Conservation (phyloP, 495 filamentous ascomycete species). For the Aspergillus leporis region DNA sequence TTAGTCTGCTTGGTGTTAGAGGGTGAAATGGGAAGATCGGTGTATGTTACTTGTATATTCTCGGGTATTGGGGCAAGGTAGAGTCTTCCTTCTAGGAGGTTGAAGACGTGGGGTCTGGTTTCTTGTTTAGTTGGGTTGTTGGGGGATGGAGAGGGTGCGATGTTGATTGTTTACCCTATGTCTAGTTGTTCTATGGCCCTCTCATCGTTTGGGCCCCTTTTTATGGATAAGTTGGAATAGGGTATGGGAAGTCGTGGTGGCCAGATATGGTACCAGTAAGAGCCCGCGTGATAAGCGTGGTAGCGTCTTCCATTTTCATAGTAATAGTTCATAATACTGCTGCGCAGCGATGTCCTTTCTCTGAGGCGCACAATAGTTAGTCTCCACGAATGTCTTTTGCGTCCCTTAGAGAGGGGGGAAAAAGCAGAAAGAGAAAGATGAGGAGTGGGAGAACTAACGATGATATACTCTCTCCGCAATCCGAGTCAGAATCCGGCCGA, state of each 20-base stretch:
- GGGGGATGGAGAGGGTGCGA: not conserved
- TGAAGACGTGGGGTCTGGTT: constrained; percentile 13
- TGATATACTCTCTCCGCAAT: not conserved
- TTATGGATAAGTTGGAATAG: not conserved
- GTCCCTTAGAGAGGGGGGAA: not conserved
- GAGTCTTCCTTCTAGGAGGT: constrained; percentile 9
- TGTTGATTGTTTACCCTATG: constrained; percentile 11
- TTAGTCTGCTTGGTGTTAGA: not conserved
- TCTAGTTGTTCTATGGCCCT: constrained; percentile 16
- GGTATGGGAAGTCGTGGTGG: not conserved
- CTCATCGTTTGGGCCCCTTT: constrained; percentile 17
- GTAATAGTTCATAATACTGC: constrained; percentile 33
- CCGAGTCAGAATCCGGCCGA: not conserved
- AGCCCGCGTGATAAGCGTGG: constrained; percentile 59
- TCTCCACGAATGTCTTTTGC: not conserved
- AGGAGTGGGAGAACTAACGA: not conserved
- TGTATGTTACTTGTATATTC: not conserved
- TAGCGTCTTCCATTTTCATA: constrained; percentile 66
- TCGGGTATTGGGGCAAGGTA: constrained; percentile 12
- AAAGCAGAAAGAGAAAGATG: not conserved
- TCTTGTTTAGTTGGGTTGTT: not conserved
- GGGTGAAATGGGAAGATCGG: not conserved
- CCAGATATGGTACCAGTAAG: constrained; percentile 49
- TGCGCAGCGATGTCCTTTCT: constrained; percentile 28
- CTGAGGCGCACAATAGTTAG: not conserved